Evolutionary conservation across 2,329 filamentous ascomycete genomes (phyloP).

Genomic region (Cylindrodendrum hubeiense): DNA sequence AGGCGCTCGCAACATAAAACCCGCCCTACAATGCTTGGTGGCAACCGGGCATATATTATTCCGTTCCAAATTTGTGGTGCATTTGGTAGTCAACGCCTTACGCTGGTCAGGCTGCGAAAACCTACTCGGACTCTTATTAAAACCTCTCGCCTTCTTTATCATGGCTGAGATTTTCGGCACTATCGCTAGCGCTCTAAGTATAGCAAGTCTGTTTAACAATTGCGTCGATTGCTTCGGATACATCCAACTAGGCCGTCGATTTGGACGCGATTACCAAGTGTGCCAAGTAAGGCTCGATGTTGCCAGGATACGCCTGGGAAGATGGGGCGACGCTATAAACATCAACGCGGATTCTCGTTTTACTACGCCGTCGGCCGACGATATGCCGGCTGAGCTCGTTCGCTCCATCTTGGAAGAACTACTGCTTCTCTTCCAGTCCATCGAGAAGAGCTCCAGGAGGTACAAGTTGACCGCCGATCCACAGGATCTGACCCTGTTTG

Average conservation of each 20-base stretch:
- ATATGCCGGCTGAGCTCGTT: conserved; percentile 22
- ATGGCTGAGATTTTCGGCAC: conserved; percentile 33
- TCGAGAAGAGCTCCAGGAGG: conserved; percentile 38
- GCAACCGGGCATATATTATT: too few species aligned
- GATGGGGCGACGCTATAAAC: conserved; percentile 49
- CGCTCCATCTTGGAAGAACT: conserved; percentile 43
- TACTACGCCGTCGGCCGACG: too few species aligned
- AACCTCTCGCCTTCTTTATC: too few species aligned
- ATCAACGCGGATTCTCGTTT: conserved; percentile 47
- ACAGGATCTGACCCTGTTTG: conserved; percentile 6
- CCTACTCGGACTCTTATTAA: too few species aligned
- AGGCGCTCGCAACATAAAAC: too few species aligned
- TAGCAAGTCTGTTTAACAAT: conserved; percentile 52
- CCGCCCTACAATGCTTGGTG: too few species aligned
- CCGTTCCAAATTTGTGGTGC: too few species aligned
- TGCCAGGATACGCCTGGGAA: conserved; percentile 45
- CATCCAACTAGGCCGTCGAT: conserved; percentile 52
- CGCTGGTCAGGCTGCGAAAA: too few species aligned
- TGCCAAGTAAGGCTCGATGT: conserved; percentile 49
- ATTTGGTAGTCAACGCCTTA: too few species aligned
- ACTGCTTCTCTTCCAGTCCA: conserved; percentile 37
- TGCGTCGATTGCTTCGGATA: conserved; percentile 56
- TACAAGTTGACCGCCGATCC: conserved; percentile 29
- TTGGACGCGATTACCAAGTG: conserved; percentile 49
- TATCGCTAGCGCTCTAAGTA: conserved; percentile 46